phyloP scores from a whole-genome alignment of 1,284 basidiomycete species.

The Cutaneotrichosporon cyanovorans region DNA sequence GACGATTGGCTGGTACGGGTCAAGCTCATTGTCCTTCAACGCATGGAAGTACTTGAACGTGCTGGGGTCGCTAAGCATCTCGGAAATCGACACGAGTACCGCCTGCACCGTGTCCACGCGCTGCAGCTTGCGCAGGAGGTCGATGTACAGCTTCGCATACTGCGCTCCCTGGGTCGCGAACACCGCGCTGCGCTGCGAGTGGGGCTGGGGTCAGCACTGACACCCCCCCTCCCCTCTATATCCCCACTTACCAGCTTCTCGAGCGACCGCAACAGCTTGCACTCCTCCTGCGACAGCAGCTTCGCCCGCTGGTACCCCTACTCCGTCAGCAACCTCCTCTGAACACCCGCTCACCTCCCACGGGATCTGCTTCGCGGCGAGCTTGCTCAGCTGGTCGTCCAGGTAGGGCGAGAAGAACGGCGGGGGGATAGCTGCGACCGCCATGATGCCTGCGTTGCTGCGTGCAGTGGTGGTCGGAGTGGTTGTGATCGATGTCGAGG shows the following conservation, averaged over 20 bases:
- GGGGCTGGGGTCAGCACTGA: conserved; percentile 52
- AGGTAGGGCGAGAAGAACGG: conserved; percentile 76
- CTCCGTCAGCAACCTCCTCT: conserved; percentile 1
- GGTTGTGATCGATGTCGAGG: not conserved
- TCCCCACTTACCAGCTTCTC: conserved; percentile 54
- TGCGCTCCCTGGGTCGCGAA: conserved; percentile 68
- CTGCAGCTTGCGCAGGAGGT: conserved; percentile 84
- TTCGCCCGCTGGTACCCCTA: conserved; percentile 93
- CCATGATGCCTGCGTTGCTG: conserved; percentile 17
- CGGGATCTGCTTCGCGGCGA: conserved; percentile 80
- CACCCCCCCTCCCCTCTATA: not conserved
- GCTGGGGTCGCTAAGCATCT: conserved; percentile 58
- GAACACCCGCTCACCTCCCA: conserved; percentile 67
- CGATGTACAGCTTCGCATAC: conserved; percentile 84
- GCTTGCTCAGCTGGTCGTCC: conserved; percentile 77
- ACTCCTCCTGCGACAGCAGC: conserved; percentile 79
- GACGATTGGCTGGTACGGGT: conserved; percentile 76
- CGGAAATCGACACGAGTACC: conserved; percentile 81
- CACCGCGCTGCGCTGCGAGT: conserved; percentile 62
- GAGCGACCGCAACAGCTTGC: conserved; percentile 81
- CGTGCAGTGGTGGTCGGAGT: not conserved
- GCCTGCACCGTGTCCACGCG: conserved; percentile 90
- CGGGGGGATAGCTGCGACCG: conserved; percentile 53
- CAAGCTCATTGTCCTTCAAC: conserved; percentile 51
- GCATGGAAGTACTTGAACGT: conserved; percentile 58